phyloP scores from a whole-genome alignment of 164 flowering plant genomes.

The Vitis rupestris region DNA sequence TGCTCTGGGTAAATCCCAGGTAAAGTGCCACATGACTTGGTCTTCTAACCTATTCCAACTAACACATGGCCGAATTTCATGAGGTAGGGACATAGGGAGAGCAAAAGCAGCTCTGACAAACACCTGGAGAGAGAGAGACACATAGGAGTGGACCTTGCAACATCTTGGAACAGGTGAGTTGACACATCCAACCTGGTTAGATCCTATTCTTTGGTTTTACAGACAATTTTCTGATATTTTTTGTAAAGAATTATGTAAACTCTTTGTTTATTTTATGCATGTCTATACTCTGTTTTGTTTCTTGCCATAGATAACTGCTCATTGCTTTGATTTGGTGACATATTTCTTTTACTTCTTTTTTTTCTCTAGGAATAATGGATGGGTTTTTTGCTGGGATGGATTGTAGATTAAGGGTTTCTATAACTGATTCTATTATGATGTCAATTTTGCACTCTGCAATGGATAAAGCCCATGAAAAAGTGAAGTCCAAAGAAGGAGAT shows the following conservation, averaged over 20 bases:
- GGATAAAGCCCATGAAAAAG: constrained; percentile 68
- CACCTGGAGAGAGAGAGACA: neutral
- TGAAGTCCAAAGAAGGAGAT: constrained; percentile 53
- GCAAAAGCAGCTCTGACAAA: neutral
- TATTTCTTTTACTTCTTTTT: neutral
- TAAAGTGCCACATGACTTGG: too few species aligned
- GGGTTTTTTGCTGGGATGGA: constrained; percentile 40
- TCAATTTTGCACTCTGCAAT: constrained; percentile 65
- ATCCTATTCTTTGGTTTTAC: neutral
- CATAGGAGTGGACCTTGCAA: neutral
- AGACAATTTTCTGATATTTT: neutral
- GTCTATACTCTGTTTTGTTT: too few species aligned
- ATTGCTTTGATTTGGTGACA: too few species aligned
- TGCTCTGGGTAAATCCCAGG: too few species aligned
- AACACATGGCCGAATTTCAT: neutral
- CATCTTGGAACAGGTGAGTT: neutral
- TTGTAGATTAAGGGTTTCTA: constrained; percentile 38
- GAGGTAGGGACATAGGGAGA: neutral
- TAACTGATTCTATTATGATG: constrained; percentile 78
- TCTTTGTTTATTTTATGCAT: too few species aligned
- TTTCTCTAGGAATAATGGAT: constrained; percentile 38
- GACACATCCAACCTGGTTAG: neutral
- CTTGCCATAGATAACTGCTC: too few species aligned
- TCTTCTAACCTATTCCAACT: neutral
- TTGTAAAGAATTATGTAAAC: too few species aligned